These are phyloP conservation scores for Saccharum hybrid DNA, from an alignment of 202 grass and related monocot species.

Conservation along the genomic window DNA sequence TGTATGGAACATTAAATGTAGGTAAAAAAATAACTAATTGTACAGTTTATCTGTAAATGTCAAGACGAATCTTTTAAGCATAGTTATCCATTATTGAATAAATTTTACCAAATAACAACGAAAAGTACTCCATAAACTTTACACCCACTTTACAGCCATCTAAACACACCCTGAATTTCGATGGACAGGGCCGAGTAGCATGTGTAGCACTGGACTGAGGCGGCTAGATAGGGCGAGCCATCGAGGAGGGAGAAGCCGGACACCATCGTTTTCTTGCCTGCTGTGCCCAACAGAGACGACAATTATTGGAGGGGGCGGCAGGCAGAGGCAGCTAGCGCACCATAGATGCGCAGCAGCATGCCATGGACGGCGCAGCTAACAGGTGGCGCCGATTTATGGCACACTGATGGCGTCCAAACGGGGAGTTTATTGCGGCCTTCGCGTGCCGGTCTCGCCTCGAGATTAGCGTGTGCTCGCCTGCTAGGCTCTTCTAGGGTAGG, in stretches of 20 bases:
- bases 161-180: too few relatives aligned
- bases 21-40: too few relatives aligned
- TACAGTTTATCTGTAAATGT: too few relatives aligned
- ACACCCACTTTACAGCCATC: too few relatives aligned
- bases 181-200: neutral
- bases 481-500: neutral
- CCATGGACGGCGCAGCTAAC: conserved; percentile 34
- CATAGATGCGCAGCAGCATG: conserved; percentile 40
- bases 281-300: conserved; percentile 15
- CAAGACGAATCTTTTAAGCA: too few relatives aligned
- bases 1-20: too few relatives aligned
- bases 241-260: neutral
- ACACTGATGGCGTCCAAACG: conserved; percentile 33
- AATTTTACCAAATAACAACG: too few relatives aligned
- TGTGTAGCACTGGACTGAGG: neutral
- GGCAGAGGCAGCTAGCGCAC: neutral
- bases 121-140: too few relatives aligned
- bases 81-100: too few relatives aligned
- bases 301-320: conserved; percentile 4
- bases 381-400: conserved; percentile 44
- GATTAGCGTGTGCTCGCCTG: neutral
- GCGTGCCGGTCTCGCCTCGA: neutral
- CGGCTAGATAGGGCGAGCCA: too few relatives aligned
- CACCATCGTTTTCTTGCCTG: conserved; percentile 33
- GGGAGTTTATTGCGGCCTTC: conserved; percentile 30